Conservation (phyloP, 2,329 filamentous ascomycete species). For the Botryotinia narcissicola region DNA sequence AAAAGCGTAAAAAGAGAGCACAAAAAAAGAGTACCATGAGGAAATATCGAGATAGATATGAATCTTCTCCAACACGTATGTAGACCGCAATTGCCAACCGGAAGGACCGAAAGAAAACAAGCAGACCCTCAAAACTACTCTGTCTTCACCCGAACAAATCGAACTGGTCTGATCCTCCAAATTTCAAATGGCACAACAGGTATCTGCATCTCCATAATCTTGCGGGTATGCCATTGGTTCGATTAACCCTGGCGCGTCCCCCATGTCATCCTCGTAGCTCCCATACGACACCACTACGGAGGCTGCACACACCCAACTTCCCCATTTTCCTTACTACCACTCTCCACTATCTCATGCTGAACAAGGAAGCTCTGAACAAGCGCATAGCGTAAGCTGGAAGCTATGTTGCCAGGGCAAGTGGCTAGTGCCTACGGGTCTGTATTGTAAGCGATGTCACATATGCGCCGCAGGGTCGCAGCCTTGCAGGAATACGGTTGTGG, state of each 20-base stretch:
- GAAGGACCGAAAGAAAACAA: background rate
- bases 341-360: background rate
- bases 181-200: slow-evolving; percentile 6
- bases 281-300: background rate
- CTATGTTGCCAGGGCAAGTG: background rate
- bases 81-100: background rate
- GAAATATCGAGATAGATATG: slow-evolving; percentile 7
- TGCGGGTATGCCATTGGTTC: background rate
- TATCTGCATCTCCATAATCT: slow-evolving; percentile 4
- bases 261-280: background rate
- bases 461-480: slow-evolving; percentile 11
- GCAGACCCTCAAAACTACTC: background rate
- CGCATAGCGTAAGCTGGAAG: slow-evolving; percentile 8
- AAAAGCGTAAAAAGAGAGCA: slow-evolving; percentile 5
- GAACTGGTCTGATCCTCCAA: slow-evolving; percentile 4
- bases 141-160: background rate
- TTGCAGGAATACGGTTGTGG: slow-evolving; percentile 18
- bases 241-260: background rate
- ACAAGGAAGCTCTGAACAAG: background rate
- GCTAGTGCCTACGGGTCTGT: background rate
- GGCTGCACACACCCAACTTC: background rate
- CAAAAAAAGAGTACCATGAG: background rate
- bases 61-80: background rate
- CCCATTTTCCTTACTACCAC: background rate
- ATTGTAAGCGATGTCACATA: background rate